These are phyloP conservation scores for Clavaria fumosa DNA, from an alignment of 768 basidiomycete species.

Conservation along the genomic window DNA sequence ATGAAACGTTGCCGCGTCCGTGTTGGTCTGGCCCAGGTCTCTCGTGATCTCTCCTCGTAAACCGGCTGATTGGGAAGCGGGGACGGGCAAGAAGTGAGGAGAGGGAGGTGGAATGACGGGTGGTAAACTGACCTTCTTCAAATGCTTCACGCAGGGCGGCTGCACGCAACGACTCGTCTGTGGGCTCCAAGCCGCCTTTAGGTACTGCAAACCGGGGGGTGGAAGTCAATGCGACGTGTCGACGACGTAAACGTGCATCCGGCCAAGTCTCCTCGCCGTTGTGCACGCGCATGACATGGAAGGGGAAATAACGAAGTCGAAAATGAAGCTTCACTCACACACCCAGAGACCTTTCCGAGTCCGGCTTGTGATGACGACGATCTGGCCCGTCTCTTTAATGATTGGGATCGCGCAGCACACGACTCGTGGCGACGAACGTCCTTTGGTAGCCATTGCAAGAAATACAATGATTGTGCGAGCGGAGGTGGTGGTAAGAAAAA, in stretches of 20 bases:
- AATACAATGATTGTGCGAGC: too few relatives aligned
- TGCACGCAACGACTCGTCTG: conserved; percentile 69
- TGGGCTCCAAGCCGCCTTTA: conserved; percentile 84
- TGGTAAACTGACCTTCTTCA: conserved; percentile 91
- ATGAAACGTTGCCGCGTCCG: conserved; percentile 71
- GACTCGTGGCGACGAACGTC: conserved; percentile 65
- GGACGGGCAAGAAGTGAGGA: conserved; percentile 14
- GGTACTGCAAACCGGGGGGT: conserved; percentile 43
- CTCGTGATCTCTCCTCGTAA: conserved; percentile 78
- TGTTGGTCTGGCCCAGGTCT: conserved; percentile 69
- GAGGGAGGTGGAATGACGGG: conserved; percentile 27
- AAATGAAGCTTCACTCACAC: conserved; percentile 45
- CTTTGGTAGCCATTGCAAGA: conserved; percentile 44
- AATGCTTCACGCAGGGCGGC: conserved; percentile 85
- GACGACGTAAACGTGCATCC: too few relatives aligned
- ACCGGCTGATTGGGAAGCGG: conserved; percentile 44
- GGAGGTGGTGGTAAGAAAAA: background rate
- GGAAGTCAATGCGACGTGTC: too few relatives aligned
- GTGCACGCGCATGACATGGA: too few relatives aligned
- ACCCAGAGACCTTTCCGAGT: conserved; percentile 74
- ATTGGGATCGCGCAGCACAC: conserved; percentile 89
- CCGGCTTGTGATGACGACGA: conserved; percentile 73
- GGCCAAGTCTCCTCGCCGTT: too few relatives aligned
- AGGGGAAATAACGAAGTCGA: too few relatives aligned
- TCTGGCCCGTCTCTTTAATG: conserved; percentile 52